Percentiles rank a stretch among this genome's conserved stretches.
Conservation (phyloP, 2,329 filamentous ascomycete genomes). For the Cladorrhinum sp. region DNA sequence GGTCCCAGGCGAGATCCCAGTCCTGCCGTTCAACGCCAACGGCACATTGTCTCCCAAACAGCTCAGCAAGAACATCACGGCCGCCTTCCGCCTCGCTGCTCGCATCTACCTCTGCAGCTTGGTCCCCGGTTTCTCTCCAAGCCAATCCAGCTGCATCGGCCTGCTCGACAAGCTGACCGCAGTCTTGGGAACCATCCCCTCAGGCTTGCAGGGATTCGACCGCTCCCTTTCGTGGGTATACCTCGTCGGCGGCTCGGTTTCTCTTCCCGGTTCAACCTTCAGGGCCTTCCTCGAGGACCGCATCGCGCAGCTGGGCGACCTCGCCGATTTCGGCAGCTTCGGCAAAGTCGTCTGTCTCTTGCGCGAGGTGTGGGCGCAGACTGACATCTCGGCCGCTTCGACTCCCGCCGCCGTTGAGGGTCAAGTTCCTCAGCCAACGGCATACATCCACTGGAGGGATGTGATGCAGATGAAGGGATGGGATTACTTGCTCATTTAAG, state of each 20-base stretch:
- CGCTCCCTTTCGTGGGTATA: conserved; percentile 91
- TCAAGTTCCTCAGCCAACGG: conserved; percentile 31
- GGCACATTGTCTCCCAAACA: conserved; percentile 78
- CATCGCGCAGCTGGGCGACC: conserved; percentile 68
- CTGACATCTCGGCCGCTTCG: conserved; percentile 46
- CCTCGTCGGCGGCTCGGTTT: conserved; percentile 79
- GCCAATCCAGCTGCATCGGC: conserved; percentile 68
- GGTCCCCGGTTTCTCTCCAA: conserved; percentile 80
- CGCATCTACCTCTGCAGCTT: conserved; percentile 96
- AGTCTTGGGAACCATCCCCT: conserved; percentile 77
- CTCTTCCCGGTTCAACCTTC: conserved; percentile 69
- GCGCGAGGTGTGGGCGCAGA: conserved; percentile 79
- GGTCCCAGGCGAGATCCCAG: conserved; percentile 53
- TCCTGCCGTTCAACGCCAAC: conserved; percentile 62
- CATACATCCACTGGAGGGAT: conserved; percentile 89
- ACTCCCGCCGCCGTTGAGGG: conserved; percentile 34
- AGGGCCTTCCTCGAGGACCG: conserved; percentile 75
- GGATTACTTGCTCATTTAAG: conserved; percentile 85
- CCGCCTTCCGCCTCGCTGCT: conserved; percentile 85
- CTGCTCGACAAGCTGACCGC: conserved; percentile 75
- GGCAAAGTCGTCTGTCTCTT: conserved; percentile 77
- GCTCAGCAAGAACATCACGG: conserved; percentile 82
- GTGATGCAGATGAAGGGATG: conserved; percentile 87
- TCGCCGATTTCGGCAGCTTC: conserved; percentile 79
- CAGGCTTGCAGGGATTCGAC: conserved; percentile 79